These are phyloP conservation scores for Boletus huronensis DNA, from an alignment of 768 basidiomycete species.

Conservation along the genomic window DNA sequence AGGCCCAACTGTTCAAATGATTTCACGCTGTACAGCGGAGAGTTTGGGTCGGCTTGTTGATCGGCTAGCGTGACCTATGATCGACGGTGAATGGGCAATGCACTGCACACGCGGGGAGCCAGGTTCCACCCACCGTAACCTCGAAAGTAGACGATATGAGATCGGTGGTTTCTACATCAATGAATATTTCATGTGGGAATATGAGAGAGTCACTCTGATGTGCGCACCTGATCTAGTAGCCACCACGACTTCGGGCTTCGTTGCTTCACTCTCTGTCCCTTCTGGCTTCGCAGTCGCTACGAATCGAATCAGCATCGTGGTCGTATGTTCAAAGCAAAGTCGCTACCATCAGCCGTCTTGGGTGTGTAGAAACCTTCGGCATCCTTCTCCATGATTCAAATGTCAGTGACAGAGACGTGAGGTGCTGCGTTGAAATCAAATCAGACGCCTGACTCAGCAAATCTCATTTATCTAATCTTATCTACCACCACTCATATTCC, in stretches of 20 bases:
- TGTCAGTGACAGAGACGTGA: slow-evolving; percentile 5
- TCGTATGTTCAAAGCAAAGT: neutral
- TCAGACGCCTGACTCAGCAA: slow-evolving; percentile 24
- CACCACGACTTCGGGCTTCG: slow-evolving; percentile 18
- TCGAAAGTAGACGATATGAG: slow-evolving; percentile 80
- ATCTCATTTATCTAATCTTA: slow-evolving; percentile 19
- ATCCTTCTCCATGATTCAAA: slow-evolving; percentile 60
- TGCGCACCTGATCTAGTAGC: slow-evolving; percentile 23
- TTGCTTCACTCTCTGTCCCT: slow-evolving; percentile 26
- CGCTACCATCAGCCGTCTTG: slow-evolving; percentile 39
- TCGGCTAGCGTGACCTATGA: slow-evolving; percentile 90
- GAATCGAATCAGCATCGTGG: slow-evolving; percentile 7
- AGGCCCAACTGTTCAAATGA: slow-evolving; percentile 94
- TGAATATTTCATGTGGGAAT: neutral
- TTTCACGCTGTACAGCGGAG: slow-evolving; percentile 91
- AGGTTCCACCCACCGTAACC: slow-evolving; percentile 56
- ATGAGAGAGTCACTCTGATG: neutral
- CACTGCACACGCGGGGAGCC: neutral
- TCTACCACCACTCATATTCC: neutral
- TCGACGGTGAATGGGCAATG: slow-evolving; percentile 6
- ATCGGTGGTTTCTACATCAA: slow-evolving; percentile 41
- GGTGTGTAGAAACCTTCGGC: slow-evolving; percentile 77
- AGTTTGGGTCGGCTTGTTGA: slow-evolving; percentile 92
- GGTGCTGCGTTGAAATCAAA: neutral
- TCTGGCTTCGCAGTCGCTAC: slow-evolving; percentile 22